Conservation (phyloP, 805 yeast species). For the Sugiyamaella marilandica region DNA sequence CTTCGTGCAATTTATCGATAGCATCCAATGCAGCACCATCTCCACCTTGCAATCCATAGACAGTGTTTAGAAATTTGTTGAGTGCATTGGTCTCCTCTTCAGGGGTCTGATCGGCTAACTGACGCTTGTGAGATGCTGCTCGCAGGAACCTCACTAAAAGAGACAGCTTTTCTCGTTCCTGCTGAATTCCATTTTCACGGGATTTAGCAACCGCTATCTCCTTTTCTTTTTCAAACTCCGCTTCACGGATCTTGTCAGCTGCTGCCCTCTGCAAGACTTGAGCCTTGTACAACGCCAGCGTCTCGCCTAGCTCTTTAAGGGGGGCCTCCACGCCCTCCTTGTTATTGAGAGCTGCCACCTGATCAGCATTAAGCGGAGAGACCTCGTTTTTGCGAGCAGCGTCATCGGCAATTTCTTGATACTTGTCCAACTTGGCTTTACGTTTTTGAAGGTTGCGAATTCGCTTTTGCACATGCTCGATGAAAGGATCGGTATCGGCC, state of each 20-base stretch:
- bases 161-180: slow-evolving; percentile 21
- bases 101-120: slow-evolving; percentile 19
- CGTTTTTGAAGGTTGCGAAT: slow-evolving; percentile 36
- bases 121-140: slow-evolving; percentile 33
- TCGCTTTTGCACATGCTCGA: slow-evolving; percentile 28
- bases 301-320: slow-evolving; percentile 32
- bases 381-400: slow-evolving; percentile 19
- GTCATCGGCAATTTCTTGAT: slow-evolving; percentile 29
- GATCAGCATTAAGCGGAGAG: slow-evolving; percentile 32
- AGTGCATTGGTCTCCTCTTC: slow-evolving; percentile 27
- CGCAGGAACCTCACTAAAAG: slow-evolving; percentile 30
- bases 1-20: slow-evolving; percentile 27
- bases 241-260: slow-evolving; percentile 11
- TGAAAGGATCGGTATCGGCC: slow-evolving; percentile 7
- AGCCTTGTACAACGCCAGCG: slow-evolving; percentile 22
- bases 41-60: slow-evolving; percentile 27
- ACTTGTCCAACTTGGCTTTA: slow-evolving; percentile 33
- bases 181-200: slow-evolving; percentile 16
- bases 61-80: slow-evolving; percentile 28
- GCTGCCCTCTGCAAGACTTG: slow-evolving; percentile 16
- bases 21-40: slow-evolving; percentile 32
- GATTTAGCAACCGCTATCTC: slow-evolving; percentile 17
- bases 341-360: slow-evolving; percentile 30
- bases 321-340: slow-evolving; percentile 34
- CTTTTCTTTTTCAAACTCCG: slow-evolving; percentile 12